Evolutionary conservation across 495 filamentous ascomycete genomes (phyloP), one percentile per base, ranked within the genome.

Genomic region (Hypoxylon fuscum): DNA sequence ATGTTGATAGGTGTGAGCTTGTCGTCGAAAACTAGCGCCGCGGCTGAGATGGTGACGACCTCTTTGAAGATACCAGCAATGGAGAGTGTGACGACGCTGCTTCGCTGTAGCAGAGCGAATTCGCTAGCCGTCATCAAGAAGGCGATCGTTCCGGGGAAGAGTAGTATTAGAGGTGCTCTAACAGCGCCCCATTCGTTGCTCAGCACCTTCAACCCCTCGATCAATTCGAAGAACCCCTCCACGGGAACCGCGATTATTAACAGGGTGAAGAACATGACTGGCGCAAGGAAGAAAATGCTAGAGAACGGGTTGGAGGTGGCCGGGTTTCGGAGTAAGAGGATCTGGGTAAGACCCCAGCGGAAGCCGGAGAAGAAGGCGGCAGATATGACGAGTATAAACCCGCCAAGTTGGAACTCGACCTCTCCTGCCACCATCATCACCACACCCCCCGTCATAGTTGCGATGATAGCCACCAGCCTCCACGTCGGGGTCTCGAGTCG

Each of bases 31-130:
- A 96, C 86, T 11, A 96, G 73, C 15, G 90, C 90, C 0, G 95
- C 96, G 1, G 92, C 92, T 34, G 86, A 87, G 69, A 99, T 98
- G 5, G 96, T 99, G 48, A 99, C 88, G 9, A 97, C 96, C 76
- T 99, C 96, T 75, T 99, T 99, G 81, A 99, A 98, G 48, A 98
- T 99, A 43, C 96, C 96, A 62, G 93, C 96, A 52, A 99, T 97
- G 46, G 89, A 93, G 44, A 99, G 83, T 0, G 96, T 98, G 43
- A 99, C 96, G 48, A 99, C 96, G 5, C 89, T 93, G 3, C 93
- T 98, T 27, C 96, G 92, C 80, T 97, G 88, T 38, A 99, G 82
- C 23, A 99, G 83, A 41, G 96, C 94, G 67, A 98, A 99, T 76
- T 99, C 96, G 41, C 91, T 92, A 1, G 92, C 84, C 27, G 95